A percentile compares a stretch with the other conserved stretches of the same genome.
Conservation (phyloP, 78 protist genomes). For the Ministeria vibrans region DNA sequence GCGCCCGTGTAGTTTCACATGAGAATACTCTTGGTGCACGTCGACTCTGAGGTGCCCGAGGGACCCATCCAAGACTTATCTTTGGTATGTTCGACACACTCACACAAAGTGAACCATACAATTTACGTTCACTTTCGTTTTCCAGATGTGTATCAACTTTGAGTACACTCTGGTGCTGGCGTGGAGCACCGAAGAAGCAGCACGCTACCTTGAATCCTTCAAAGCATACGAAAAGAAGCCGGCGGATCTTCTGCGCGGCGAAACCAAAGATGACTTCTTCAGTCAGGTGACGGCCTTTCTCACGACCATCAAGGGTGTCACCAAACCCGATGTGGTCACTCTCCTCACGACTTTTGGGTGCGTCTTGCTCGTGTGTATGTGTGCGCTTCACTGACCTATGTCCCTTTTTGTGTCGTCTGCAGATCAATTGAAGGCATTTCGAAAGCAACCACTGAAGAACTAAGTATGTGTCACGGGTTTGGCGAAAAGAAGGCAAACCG, state of each 20-base stretch:
- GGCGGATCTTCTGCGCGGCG: constrained; percentile 12
- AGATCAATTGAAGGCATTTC: not conserved
- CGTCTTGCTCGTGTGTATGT: not conserved
- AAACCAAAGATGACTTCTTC: not conserved
- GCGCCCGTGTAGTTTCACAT: not conserved
- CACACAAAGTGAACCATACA: too few relatives aligned
- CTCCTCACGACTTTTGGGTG: not conserved
- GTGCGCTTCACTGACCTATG: not conserved
- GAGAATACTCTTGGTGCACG: not conserved
- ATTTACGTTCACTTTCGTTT: not conserved
- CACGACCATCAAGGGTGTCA: constrained; percentile 1
- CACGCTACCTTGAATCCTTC: constrained; percentile 34
- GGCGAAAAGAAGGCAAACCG: constrained; percentile 9
- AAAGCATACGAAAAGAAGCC: constrained; percentile 30
- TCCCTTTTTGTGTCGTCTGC: not conserved
- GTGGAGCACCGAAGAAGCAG: constrained; percentile 17
- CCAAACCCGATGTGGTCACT: constrained; percentile 34
- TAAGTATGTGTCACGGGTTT: not conserved
- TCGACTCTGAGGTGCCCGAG: not conserved
- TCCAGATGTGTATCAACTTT: not conserved
- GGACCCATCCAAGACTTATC: not conserved
- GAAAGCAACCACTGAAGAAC: not conserved
- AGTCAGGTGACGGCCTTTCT: not conserved
- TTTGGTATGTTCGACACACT: not conserved
- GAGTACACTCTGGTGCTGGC: not conserved